Conservation (phyloP, 1,139 yeast species). For the Magnusiomyces magnusii region DNA sequence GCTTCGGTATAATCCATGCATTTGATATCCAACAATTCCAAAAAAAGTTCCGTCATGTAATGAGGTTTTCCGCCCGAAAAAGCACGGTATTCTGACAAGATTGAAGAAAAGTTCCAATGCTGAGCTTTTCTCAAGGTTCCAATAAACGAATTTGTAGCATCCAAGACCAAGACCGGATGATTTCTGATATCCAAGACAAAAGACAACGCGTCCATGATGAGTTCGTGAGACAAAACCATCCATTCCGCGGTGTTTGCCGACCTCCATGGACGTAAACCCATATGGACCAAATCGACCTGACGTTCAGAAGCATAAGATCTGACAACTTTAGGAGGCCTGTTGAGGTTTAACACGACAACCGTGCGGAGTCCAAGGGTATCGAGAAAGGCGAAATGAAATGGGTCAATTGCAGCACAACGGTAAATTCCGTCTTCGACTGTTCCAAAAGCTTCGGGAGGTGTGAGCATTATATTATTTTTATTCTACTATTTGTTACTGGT, state of each 20-base stretch:
- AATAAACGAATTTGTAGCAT: conserved; percentile 68
- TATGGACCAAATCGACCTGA: conserved; percentile 30
- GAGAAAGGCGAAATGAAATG: conserved; percentile 72
- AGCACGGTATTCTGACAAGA: conserved; percentile 75
- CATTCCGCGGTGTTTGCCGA: conserved; percentile 28
- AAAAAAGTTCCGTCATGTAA: conserved; percentile 73
- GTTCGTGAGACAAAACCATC: conserved; percentile 29
- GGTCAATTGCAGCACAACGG: conserved; percentile 49
- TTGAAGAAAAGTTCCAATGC: conserved; percentile 81
- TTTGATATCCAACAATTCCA: conserved; percentile 52
- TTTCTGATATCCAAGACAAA: conserved; percentile 54
- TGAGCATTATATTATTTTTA: conserved; percentile 47
- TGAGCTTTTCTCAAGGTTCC: conserved; percentile 77
- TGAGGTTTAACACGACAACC: conserved; percentile 54
- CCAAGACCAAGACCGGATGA: conserved; percentile 68
- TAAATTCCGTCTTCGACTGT: conserved; percentile 52
- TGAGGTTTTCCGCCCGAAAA: conserved; percentile 67
- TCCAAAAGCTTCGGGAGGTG: conserved; percentile 56
- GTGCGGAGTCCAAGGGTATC: conserved; percentile 65
- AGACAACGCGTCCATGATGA: conserved; percentile 32
- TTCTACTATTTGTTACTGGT: too few relatives aligned
- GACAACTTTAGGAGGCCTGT: conserved; percentile 48
- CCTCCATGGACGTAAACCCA: conserved; percentile 36
- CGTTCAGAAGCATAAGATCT: conserved; percentile 39
- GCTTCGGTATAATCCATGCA: conserved; percentile 13